Conservation (phyloP, 176 grass and related monocot species). For the Zoysia japonica region DNA sequence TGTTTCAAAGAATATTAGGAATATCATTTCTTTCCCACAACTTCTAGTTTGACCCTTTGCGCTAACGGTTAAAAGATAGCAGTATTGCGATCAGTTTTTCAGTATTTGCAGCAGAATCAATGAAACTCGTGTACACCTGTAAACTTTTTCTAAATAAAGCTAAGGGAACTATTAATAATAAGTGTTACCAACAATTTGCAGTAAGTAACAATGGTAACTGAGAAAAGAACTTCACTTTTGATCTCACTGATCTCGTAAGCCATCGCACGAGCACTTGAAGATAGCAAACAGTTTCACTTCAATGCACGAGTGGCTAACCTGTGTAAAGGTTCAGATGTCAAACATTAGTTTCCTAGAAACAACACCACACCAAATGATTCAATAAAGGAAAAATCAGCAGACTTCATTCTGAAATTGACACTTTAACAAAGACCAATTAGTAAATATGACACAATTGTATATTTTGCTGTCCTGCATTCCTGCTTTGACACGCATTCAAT, state of each 20-base stretch:
- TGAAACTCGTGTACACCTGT: neutral
- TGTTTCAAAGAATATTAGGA: slow-evolving; percentile 12
- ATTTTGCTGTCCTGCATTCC: neutral
- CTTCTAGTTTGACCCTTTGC: neutral
- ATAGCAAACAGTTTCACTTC: slow-evolving; percentile 30
- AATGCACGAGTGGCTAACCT: slow-evolving; percentile 32
- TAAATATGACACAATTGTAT: neutral
- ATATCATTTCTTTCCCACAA: slow-evolving; percentile 18
- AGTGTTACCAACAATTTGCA: neutral
- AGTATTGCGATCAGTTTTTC: slow-evolving; percentile 10
- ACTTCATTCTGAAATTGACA: neutral
- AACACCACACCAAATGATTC: neutral
- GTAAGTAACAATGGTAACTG: slow-evolving; percentile 21
- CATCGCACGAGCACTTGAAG: slow-evolving; percentile 48
- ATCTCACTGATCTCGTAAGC: slow-evolving; percentile 86
- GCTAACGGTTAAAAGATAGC: neutral
- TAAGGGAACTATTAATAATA: neutral
- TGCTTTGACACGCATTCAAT: neutral
- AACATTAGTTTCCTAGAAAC: slow-evolving; percentile 25
- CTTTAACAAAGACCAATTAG: slow-evolving; percentile 10
- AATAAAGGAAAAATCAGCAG: slow-evolving; percentile 12
- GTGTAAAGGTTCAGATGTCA: slow-evolving; percentile 12
- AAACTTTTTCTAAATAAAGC: slow-evolving; percentile 11
- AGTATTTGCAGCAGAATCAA: slow-evolving; percentile 1
- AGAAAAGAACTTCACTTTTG: slow-evolving; percentile 73